Base-by-base conservation (phyloP, 805 yeast species). In the Isabelozyma gotoi region DNA sequence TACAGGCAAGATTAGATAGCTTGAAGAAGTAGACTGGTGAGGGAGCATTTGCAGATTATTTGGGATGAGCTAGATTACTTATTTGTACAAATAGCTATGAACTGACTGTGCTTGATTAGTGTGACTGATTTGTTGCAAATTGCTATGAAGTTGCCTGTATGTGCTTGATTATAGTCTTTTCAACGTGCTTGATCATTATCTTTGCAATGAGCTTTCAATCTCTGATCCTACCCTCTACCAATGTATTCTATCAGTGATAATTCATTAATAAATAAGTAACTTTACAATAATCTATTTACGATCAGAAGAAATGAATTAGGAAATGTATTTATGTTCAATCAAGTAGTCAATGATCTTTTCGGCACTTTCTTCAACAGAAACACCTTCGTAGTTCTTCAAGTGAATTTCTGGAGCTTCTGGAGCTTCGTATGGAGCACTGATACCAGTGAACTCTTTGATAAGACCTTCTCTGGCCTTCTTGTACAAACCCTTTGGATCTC, bases 401-500 rank as follows among this genome's bases (percentile, higher is more conserved):
- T 85, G 91, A 46, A 91, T 74, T 70, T 91, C 98, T 19, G 98
- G 88, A 29, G 67, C 58, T 53, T 77, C 85, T 40, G 98, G 98
- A 3, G 87, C 94, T 73, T 91, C 98, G 65, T 91, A 91, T 32
- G 98, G 98, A 8, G 97, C 97, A 51, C 90, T 83, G 45, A 91
- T 85, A 44, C 98, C 98, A 12, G 98, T 91, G 72, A 91, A 91
- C 61, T 91, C 96, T 68, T 88, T 88, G 65, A 91, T 91, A 48
- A 85, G 72, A 29, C 98, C 98, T 59, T 90, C 94, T 66, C 97
- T 82, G 14, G 98, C 98, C 77, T 92, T 92, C 70, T 90, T 90
- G 75, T 92, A 92, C 53, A 92, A 74, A 10, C 98, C 98, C 74
- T 92, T 92, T 50, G 98, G 98, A 67, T 92, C 98, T 72, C 98